Evolutionary conservation across 208 protist genomes (phyloP).

Genomic region (Trypanosoma platydactyli): DNA sequence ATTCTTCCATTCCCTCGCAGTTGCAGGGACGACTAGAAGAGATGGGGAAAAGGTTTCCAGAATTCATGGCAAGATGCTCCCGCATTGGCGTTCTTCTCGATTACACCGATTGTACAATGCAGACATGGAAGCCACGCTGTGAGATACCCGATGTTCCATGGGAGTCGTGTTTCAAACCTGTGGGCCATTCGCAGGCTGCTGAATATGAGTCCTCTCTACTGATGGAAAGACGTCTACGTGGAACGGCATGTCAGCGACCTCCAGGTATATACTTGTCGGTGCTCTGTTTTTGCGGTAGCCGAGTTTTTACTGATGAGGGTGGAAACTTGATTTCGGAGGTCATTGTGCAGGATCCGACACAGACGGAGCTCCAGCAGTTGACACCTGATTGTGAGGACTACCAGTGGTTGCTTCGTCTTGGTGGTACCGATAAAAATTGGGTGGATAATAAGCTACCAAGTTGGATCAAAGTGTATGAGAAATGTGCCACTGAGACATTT

Average conservation of each 20-base stretch:
- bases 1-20: neutral
- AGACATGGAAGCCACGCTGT: constrained; percentile 21
- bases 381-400: constrained; percentile 28
- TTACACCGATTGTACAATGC: constrained; percentile 15
- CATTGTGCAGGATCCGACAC: constrained; percentile 16
- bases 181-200: constrained; percentile 24
- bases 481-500: constrained; percentile 25
- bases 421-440: constrained; percentile 25
- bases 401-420: constrained; percentile 34
- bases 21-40: constrained; percentile 22
- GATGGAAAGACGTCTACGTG: constrained; percentile 5
- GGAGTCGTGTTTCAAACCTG: constrained; percentile 28
- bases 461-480: constrained; percentile 27
- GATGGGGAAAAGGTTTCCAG: constrained; percentile 7
- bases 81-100: constrained; percentile 20
- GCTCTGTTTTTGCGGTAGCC: constrained; percentile 26
- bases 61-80: constrained; percentile 10
- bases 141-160: constrained; percentile 26
- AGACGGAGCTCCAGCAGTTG: constrained; percentile 12
- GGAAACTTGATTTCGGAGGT: constrained; percentile 24
- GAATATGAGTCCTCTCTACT: constrained; percentile 18
- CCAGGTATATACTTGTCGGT: constrained; percentile 31
- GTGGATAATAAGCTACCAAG: constrained; percentile 11
- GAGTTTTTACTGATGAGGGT: constrained; percentile 20
- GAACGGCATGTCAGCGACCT: constrained; percentile 1